A percentile compares a stretch with the other conserved stretches of the same genome.
Evolutionary conservation across 2,329 filamentous ascomycete genomes (phyloP).

Genomic region (Xylariaceae sp.): DNA sequence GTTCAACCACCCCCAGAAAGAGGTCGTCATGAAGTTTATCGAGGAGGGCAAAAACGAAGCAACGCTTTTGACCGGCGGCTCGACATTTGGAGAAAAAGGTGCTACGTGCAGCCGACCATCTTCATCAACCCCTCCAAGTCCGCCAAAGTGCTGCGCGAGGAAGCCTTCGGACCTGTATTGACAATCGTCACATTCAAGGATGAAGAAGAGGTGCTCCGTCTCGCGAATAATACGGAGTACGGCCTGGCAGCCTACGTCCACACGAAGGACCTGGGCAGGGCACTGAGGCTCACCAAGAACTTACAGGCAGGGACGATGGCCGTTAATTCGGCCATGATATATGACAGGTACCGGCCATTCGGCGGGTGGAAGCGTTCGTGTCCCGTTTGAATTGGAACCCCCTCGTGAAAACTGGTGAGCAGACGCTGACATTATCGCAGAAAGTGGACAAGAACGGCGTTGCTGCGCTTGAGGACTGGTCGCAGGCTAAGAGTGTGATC

Average conservation of each 20-base stretch:
- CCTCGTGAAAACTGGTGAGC: neutral
- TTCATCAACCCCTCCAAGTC: conserved; percentile 39
- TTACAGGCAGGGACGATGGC: conserved; percentile 59
- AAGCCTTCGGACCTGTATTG: conserved; percentile 62
- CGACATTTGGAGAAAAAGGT: conserved; percentile 9
- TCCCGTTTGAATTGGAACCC: neutral
- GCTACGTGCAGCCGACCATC: conserved; percentile 43
- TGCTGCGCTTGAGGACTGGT: conserved; percentile 19
- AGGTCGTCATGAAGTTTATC: conserved; percentile 43
- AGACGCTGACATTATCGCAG: conserved; percentile 6
- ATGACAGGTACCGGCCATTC: conserved; percentile 38
- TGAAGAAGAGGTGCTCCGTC: conserved; percentile 47
- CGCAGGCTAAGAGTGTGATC: conserved; percentile 18
- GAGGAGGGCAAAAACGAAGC: conserved; percentile 40
- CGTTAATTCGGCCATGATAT: conserved; percentile 46
- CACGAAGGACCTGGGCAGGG: conserved; percentile 47
- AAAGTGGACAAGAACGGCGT: conserved; percentile 18
- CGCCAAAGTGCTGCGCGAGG: conserved; percentile 49
- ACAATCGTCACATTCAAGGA: conserved; percentile 52
- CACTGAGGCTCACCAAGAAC: conserved; percentile 44
- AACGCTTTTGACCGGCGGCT: conserved; percentile 2
- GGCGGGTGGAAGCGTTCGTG: conserved; percentile 39
- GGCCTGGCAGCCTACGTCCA: conserved; percentile 50
- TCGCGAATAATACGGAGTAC: conserved; percentile 55
- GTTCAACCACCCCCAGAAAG: conserved; percentile 47